phyloP scores from a whole-genome alignment of 202 grass and related monocot genomes.

The Tripidium arundinaceum region DNA sequence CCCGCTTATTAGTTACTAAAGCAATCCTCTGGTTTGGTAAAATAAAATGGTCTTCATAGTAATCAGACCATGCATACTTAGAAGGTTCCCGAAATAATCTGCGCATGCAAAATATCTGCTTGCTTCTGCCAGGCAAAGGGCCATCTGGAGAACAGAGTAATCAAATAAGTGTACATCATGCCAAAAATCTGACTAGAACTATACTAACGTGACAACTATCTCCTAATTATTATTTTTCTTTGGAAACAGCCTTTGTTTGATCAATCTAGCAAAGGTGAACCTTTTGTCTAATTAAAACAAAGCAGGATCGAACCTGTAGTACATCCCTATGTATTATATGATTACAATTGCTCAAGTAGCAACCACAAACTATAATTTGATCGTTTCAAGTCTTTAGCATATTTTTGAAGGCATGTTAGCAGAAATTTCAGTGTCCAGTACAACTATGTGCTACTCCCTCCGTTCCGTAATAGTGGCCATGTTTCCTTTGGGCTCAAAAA shows the following conservation, averaged over 20 bases:
- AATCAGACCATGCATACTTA: constrained; percentile 99
- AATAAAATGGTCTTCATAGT: constrained; percentile 88
- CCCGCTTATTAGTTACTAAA: constrained; percentile 80
- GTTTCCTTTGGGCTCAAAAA: neutral
- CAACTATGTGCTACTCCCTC: neutral
- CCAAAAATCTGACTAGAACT: neutral
- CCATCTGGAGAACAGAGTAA: constrained; percentile 62
- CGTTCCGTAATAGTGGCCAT: too few relatives aligned
- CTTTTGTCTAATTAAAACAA: constrained; percentile 6
- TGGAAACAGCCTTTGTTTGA: constrained; percentile 1
- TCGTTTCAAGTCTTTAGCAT: neutral
- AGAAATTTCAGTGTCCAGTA: neutral
- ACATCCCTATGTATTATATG: neutral
- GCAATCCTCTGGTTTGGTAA: constrained; percentile 71
- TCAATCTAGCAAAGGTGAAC: constrained; percentile 10
- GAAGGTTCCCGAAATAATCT: constrained; percentile 98
- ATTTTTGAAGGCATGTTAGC: neutral
- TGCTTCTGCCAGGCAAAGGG: constrained; percentile 93
- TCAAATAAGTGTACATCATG: constrained; percentile 19
- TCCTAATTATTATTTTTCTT: neutral
- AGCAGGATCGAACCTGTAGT: neutral
- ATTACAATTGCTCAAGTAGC: neutral
- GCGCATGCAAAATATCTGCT: constrained; percentile 92
- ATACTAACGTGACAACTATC: neutral
- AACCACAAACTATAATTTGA: neutral